Evolutionary conservation across 345 rosid species (phyloP), one percentile per base, ranked within the genome.

Genomic region (Leavenworthia alabamica): DNA sequence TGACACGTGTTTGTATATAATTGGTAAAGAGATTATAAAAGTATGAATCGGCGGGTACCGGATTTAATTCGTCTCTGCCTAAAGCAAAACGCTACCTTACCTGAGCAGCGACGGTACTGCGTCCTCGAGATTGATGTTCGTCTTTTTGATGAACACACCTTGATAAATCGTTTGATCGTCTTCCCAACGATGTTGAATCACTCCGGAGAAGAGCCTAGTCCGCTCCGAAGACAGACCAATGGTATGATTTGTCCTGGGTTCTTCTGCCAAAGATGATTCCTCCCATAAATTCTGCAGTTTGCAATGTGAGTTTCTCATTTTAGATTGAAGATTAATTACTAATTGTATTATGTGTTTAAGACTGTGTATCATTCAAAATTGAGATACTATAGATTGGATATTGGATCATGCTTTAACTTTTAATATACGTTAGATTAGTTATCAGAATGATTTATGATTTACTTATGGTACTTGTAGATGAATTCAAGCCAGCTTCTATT

Each of bases 401-500:
- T 9, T 20, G 15, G 13, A 14, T 46, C 0, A 12, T 1, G n/a
- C n/a, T n/a, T n/a, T n/a, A n/a, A n/a, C n/a, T n/a, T 11, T 61
- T 10, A 14, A 4, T 5, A 27, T 1, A 43, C n/a, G 42, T 11
- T 5, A 40, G 15, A 28, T 40, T 37, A 51, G 29, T 28, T 17
- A 56, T 44, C 3, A 4, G 20, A 56, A 46, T 56, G 56, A 12
- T 42, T 23, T 14, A 6, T 39, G 41, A 31, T 26, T 26, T 26
- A 26, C 28, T 26, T 50, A 20, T 56, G 51, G 51, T 32, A 68
- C 8, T 55, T 62, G 67, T 64, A 89, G 89, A 90, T 82, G 92
- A 86, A 40, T 90, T 88, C 49, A 87, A 85, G 73, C 96, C 97
- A 2, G 90, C 97, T 35, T 90, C 96, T 6, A 83, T 90, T 11